Evolutionary conservation across 495 filamentous ascomycete genomes (phyloP).

Genomic region (Podospora didyma): DNA sequence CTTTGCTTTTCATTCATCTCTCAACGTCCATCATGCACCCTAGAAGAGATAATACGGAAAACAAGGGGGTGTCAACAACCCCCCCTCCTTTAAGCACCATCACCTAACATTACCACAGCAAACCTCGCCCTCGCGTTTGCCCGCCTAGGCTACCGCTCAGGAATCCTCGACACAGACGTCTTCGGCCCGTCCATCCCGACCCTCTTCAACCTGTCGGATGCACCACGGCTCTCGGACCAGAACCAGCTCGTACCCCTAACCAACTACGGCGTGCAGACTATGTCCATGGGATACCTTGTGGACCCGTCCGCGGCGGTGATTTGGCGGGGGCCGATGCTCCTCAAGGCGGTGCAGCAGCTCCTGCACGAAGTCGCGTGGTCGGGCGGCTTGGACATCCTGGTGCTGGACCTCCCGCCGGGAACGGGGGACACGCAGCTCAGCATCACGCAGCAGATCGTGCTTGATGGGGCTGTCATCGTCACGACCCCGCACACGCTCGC

Average conservation of each 20-base stretch:
- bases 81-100: no score
- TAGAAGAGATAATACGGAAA: no score
- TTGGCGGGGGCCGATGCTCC: conserved; percentile 96
- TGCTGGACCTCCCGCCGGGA: conserved; percentile 89
- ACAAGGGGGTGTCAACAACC: no score
- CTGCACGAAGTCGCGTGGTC: conserved; percentile 93
- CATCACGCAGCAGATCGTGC: conserved; percentile 82
- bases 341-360: conserved; percentile 94
- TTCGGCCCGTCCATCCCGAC: conserved; percentile 95
- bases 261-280: conserved; percentile 95
- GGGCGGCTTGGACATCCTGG: conserved; percentile 66
- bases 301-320: conserved; percentile 73
- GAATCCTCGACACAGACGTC: conserved; percentile 92
- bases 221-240: conserved; percentile 63
- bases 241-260: conserved; percentile 82
- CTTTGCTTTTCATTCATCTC: not conserved
- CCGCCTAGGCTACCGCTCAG: conserved; percentile 69
- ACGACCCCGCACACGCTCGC: conserved; percentile 92
- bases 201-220: conserved; percentile 67
- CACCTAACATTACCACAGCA: conserved; percentile 39
- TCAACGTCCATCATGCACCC: no score
- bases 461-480: conserved; percentile 82
- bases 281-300: conserved; percentile 97
- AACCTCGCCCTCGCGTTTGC: conserved; percentile 87
- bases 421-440: conserved; percentile 94